These are phyloP conservation scores for Aureobasidium sp. DNA, from an alignment of 2,329 filamentous ascomycete genomes.

Conservation along the genomic window DNA sequence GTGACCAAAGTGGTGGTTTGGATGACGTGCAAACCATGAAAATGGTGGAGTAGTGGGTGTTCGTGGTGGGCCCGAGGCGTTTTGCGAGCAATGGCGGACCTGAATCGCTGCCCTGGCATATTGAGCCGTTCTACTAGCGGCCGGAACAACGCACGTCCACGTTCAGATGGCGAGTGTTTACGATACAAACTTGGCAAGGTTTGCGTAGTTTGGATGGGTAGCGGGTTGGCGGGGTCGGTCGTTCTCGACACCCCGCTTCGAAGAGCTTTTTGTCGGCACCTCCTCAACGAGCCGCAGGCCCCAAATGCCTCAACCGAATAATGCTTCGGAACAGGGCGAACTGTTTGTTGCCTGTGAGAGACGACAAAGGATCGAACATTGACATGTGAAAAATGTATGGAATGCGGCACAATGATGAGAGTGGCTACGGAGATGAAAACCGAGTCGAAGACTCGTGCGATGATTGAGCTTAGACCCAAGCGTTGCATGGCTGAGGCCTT, in stretches of 20 bases:
- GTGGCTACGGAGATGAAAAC: neutral
- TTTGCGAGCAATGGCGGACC: neutral
- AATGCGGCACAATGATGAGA: neutral
- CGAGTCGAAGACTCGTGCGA: neutral
- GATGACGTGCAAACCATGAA: conserved; percentile 8
- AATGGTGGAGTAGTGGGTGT: neutral
- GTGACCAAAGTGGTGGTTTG: conserved; percentile 2
- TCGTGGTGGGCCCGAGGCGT: conserved; percentile 8
- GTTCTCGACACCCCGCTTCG: conserved; percentile 10
- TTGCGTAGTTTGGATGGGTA: neutral
- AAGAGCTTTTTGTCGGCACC: neutral
- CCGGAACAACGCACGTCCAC: conserved; percentile 5
- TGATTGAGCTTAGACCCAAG: neutral
- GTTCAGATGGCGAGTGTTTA: neutral
- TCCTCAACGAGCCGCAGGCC: neutral
- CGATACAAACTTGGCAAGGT: neutral
- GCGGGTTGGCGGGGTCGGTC: conserved; percentile 7
- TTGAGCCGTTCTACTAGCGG: conserved; percentile 12
- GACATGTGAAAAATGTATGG: neutral
- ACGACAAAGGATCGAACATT: too few species aligned
- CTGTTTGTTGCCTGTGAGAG: neutral
- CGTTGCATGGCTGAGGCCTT: neutral
- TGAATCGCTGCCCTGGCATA: conserved; percentile 15
- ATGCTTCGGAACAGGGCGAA: neutral
- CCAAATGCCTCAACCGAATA: conserved; percentile 10